A percentile compares a stretch with the other conserved stretches of the same genome.
Conservation (phyloP, 352 stramenopile genomes). For the Pythium phragmiticola region DNA sequence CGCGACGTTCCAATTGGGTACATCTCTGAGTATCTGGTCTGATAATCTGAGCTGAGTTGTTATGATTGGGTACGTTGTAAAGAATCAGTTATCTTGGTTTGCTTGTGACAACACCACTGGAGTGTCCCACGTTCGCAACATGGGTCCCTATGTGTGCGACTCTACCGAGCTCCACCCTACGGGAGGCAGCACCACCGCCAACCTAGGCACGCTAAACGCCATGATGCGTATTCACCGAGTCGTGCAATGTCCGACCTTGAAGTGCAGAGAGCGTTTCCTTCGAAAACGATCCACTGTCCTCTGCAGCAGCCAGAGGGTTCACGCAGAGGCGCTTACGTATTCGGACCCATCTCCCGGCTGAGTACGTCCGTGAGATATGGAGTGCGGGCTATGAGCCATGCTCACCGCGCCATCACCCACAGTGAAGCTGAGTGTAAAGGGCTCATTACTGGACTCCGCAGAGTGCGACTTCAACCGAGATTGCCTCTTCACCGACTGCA, state of each 20-base stretch:
- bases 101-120: not conserved
- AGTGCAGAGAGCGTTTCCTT: not conserved
- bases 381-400: no score
- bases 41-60: not conserved
- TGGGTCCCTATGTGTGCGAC: not conserved
- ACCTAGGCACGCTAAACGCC: no score
- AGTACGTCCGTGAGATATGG: no score
- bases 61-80: not conserved
- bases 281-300: not conserved
- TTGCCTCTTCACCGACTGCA: no score
- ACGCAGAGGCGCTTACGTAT: not conserved
- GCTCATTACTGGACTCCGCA: no score
- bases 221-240: not conserved
- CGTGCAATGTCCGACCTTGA: conserved; percentile 5
- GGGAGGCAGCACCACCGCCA: not conserved
- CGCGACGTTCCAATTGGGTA: not conserved
- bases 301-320: not conserved
- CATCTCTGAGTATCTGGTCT: not conserved
- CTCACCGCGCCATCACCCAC: no score
- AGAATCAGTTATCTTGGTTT: not conserved
- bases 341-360: no score
- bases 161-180: no score
- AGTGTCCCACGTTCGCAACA: not conserved
- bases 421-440: no score
- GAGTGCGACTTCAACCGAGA: no score